These are phyloP conservation scores for Coemansia sp. DNA, from an alignment of 192 early-diverging fungal genomes.

Conservation along the genomic window DNA sequence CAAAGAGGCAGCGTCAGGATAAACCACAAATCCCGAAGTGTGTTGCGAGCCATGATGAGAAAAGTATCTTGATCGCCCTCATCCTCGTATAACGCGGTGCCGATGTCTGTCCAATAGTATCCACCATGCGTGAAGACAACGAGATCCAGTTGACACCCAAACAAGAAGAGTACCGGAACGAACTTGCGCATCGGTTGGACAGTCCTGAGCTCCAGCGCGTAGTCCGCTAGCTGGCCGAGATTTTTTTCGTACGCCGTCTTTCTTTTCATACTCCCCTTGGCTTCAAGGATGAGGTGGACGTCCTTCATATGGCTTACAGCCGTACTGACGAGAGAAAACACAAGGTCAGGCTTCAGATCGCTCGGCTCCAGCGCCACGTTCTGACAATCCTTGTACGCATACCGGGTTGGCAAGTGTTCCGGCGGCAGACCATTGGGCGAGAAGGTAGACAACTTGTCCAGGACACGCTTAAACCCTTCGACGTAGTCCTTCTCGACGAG, in stretches of 20 bases:
- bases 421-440: background rate
- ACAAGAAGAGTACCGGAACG: slow-evolving; percentile 19
- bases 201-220: slow-evolving; percentile 11
- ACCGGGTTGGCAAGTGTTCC: background rate
- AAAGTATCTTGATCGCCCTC: background rate
- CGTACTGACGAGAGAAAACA: background rate
- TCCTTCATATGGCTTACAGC: background rate
- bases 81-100: background rate
- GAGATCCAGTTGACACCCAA: slow-evolving; percentile 9
- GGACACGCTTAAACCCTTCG: background rate
- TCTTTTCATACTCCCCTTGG: background rate
- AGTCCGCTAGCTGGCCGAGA: slow-evolving; percentile 41
- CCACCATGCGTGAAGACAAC: slow-evolving; percentile 22
- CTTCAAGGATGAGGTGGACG: background rate
- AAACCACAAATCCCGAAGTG: slow-evolving; percentile 3
- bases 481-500: background rate
- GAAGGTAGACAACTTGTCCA: background rate
- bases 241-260: background rate
- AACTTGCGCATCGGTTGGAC: slow-evolving; percentile 25
- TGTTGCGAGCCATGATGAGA: background rate
- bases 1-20: background rate
- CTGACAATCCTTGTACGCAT: background rate
- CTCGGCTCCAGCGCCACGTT: background rate
- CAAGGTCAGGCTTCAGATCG: background rate
- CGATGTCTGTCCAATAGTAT: slow-evolving; percentile 3